Percentiles rank a stretch among this genome's conserved stretches.
These are phyloP conservation scores for Tuber aestivum DNA, from an alignment of 495 filamentous ascomycete species.

Conservation along the genomic window DNA sequence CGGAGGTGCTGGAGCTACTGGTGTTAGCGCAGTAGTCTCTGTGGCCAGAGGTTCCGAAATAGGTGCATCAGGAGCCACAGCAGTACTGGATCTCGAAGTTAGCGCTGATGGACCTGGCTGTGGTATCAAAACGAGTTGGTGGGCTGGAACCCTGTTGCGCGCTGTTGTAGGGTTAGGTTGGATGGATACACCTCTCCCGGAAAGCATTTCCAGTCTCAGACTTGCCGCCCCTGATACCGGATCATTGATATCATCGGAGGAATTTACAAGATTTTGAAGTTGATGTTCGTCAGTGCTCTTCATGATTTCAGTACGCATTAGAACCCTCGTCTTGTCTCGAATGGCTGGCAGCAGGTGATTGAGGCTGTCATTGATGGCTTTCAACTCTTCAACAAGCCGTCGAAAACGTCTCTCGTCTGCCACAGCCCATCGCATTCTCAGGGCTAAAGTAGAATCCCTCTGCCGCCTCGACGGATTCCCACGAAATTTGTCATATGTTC, in stretches of 20 bases:
- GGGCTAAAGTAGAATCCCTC: neutral
- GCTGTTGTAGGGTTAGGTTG: neutral
- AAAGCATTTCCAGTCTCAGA: neutral
- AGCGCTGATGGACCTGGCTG: neutral
- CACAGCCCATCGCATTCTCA: neutral
- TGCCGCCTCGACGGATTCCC: neutral
- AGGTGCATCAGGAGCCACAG: neutral
- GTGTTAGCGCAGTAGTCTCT: neutral
- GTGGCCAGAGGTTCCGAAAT: neutral
- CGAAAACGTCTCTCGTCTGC: neutral
- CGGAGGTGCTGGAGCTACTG: neutral
- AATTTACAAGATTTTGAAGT: conserved; percentile 1
- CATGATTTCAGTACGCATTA: neutral
- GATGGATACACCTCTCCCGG: neutral
- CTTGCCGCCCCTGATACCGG: neutral
- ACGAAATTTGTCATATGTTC: neutral
- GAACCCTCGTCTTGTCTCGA: neutral
- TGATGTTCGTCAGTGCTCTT: neutral
- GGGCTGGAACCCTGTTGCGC: neutral
- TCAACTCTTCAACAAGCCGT: neutral
- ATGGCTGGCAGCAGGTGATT: neutral
- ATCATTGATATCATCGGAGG: neutral
- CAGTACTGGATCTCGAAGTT: neutral
- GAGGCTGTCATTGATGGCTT: neutral
- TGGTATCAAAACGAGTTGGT: neutral